Evolutionary conservation across 306 rosid species (phyloP).

Genomic region (Cicer arietinum): DNA sequence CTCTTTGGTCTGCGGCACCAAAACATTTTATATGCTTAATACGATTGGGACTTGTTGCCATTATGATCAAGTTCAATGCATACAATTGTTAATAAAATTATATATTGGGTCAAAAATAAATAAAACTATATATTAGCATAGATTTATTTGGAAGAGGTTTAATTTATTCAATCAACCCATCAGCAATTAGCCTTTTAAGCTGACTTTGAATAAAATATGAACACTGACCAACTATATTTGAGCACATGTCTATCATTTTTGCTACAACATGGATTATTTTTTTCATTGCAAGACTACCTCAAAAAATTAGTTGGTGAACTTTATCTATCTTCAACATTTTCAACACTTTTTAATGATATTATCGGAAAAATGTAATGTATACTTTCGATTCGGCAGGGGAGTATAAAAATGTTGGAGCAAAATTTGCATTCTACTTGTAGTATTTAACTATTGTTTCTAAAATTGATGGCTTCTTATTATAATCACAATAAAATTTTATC

Average conservation of each 20-base stretch:
- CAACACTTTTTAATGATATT: too few relatives aligned
- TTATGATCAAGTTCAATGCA: constrained; percentile 49
- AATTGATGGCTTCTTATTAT: background rate
- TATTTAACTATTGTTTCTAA: background rate
- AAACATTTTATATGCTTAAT: constrained; percentile 31
- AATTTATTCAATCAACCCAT: background rate
- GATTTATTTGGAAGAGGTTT: background rate
- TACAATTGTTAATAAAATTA: constrained; percentile 18
- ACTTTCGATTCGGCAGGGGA: too few relatives aligned
- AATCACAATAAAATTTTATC: constrained; percentile 21
- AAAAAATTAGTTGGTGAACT: background rate
- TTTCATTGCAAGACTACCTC: background rate
- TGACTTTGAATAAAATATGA: constrained; percentile 37
- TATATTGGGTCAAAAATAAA: too few relatives aligned
- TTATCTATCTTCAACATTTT: too few relatives aligned
- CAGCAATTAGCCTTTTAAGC: constrained; percentile 36
- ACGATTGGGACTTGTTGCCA: constrained; percentile 42
- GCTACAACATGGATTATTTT: constrained; percentile 27
- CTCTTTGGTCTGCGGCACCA: constrained; percentile 21
- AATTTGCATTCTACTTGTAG: constrained; percentile 2
- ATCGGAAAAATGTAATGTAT: too few relatives aligned
- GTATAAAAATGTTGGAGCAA: background rate
- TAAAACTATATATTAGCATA: background rate
- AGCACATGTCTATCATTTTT: constrained; percentile 30
- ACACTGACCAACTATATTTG: constrained; percentile 35